Evolutionary conservation across 139 green algal genomes (phyloP).

Genomic region (Astrephomene gubernaculifera): DNA sequence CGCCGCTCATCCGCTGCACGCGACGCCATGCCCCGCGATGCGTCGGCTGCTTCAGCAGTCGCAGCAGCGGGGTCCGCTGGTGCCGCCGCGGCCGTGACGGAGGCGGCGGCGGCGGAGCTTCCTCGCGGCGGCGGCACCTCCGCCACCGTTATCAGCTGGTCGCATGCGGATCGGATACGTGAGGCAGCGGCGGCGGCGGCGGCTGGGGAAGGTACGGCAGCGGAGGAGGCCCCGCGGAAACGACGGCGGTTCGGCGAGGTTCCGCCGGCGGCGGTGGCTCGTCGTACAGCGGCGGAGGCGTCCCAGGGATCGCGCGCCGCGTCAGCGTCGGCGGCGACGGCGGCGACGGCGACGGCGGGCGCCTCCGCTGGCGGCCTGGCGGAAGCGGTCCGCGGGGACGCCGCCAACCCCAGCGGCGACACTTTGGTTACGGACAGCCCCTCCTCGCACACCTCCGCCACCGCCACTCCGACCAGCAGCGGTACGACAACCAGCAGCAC

Average conservation of each 20-base stretch:
- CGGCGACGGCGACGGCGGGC: background rate
- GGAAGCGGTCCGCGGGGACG: background rate
- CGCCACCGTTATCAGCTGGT: constrained; percentile 30
- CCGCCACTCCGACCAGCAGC: background rate
- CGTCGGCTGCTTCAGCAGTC: too few relatives aligned
- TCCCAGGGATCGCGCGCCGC: constrained; percentile 20
- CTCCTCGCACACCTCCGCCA: background rate
- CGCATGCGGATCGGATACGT: background rate
- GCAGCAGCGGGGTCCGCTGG: background rate
- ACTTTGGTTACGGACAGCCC: constrained; percentile 21
- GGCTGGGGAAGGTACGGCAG: background rate
- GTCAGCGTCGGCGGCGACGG: background rate
- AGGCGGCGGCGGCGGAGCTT: background rate
- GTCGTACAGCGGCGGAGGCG: background rate
- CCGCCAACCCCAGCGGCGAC: constrained; percentile 7
- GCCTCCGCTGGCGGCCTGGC: too few relatives aligned
- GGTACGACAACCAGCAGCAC: constrained; percentile 5
- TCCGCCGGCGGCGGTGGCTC: background rate
- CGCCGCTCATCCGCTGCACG: too few relatives aligned
- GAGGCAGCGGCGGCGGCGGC: too few relatives aligned
- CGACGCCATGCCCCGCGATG: too few relatives aligned
- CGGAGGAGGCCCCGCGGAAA: background rate
- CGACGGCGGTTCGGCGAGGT: background rate
- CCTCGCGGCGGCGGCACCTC: background rate
- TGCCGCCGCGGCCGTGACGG: background rate